Base-by-base conservation (phyloP, 2,329 filamentous ascomycete genomes). In the Alternaria triticina region DNA sequence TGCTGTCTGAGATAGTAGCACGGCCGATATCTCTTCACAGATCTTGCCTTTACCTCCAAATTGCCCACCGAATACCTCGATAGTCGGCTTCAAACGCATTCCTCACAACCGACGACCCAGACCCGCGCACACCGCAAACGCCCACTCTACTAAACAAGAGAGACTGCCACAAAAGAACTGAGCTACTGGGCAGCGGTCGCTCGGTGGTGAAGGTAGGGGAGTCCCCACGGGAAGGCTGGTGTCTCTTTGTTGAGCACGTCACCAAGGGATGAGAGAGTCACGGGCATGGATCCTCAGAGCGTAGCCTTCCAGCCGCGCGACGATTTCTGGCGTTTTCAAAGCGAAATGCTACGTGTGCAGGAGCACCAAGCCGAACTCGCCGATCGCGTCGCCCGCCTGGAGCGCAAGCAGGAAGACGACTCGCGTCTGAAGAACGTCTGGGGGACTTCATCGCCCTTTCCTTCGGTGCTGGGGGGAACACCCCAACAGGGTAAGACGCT, bases 361-460 rank as follows among this genome's bases (percentile, higher is more conserved):
- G 83, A 87, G 68, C 82, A 84, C 17, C 88, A 90, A 75, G 81
- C 84, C 55, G 87, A 89, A 66, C 87, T 90, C 76, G 81, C 84
- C 47, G 88, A 90, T 70, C 85, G 88, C 60, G 83, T 91, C 65
- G 81, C 86, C 60, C 84, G 87, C 61, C 77, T 91, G 63, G 89
- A 91, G 76, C 84, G 87, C 62, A 85, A 86, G 65, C 86, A 86
- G 62, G 87, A 90, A 68, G 88, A 90, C 69, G 88, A 90, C 80
- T 85, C 85, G 59, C 83, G 86, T 68, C 80, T 89, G 80, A 96
- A 95, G 81, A 97, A 92, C 65, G 91, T 96, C 60, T 99, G 96
- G 96, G 88, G 88, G 52, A 90, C 91, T 68, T 83, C 86, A 51
- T 97, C 94, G 59, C 94, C 94, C 15, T 97, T 97, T 77, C 94